Evolutionary conservation across 805 yeast species (phyloP).

Genomic region (Starmerella riodocensis): DNA sequence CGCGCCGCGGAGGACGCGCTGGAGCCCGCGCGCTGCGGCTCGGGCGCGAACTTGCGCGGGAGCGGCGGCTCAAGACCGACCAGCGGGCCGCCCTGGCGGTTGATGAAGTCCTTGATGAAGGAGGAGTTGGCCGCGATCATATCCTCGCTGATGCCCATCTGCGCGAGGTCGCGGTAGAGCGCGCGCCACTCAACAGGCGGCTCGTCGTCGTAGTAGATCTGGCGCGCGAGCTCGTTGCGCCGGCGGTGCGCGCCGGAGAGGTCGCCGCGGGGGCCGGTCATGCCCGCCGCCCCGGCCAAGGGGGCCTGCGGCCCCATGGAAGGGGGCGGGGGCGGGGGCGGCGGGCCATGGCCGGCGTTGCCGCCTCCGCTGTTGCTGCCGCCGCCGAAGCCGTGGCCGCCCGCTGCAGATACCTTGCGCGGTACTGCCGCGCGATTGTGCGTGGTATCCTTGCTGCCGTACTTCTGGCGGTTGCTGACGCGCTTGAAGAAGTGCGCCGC

Average conservation of each 20-base stretch:
- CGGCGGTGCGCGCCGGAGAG: constrained; percentile 26
- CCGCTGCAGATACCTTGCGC: constrained; percentile 10
- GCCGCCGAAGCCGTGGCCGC: neutral
- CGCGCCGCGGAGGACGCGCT: constrained; percentile 1
- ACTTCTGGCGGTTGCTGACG: constrained; percentile 59
- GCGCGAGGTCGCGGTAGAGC: constrained; percentile 56
- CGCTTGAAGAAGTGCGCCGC: constrained; percentile 76
- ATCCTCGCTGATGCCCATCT: constrained; percentile 71
- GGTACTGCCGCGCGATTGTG: constrained; percentile 83
- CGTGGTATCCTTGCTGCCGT: constrained; percentile 75
- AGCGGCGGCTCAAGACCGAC: constrained; percentile 77
- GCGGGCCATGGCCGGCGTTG: constrained; percentile 3
- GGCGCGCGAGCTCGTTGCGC: constrained; percentile 23
- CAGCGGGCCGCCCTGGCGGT: constrained; percentile 63
- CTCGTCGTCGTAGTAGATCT: constrained; percentile 55
- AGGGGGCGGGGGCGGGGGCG: constrained; percentile 23
- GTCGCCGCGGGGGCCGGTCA: constrained; percentile 55
- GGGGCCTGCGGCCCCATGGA: constrained; percentile 44
- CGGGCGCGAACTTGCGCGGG: constrained; percentile 39
- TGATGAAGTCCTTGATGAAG: constrained; percentile 65
- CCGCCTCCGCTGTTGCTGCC: neutral
- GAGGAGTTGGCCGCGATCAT: constrained; percentile 79
- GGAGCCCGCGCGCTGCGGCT: constrained; percentile 6
- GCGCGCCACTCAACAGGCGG: constrained; percentile 81
- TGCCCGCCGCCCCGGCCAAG: neutral